Base-by-base conservation (phyloP, 345 rosid species). In the Rhodamnia rubescens region DNA sequence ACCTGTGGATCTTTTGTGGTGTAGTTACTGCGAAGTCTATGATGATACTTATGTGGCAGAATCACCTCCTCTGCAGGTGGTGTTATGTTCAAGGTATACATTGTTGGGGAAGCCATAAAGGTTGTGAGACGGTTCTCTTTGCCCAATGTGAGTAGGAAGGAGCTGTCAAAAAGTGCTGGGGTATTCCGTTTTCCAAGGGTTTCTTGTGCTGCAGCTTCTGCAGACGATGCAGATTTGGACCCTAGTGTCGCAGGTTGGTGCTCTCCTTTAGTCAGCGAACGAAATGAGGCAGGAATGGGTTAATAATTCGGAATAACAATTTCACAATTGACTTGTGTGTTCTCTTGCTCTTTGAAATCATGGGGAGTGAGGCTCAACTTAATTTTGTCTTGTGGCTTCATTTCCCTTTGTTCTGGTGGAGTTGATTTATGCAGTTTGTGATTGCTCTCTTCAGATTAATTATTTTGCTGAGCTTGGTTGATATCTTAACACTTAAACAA, bases 151-250 rank as follows among this genome's bases (percentile, higher is more conserved):
- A 91, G 95, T 85, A 92, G 89, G 86, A 87, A 93, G 59, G 98
- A 92, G 89, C 89, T 91, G 69, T 89, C 89, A 54, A 90, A 95
- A 92, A 92, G 85, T 83, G 92, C 90, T 3, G 96, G 99, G 88
- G 91, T 94, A 47, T 88, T 90, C 61, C 94, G 86, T 83, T 93
- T 95, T 85, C 98, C 99, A 36, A 91, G 98, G 90, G 98, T 96
- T 86, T 96, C 99, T 47, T 96, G 95, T 84, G 94, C 99, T 85
- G 88, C 96, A 12, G 98, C 98, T 89, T 92, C 98, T 89, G 98
- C 94, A 9, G 99, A 95, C 86, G 93, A 94, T 84, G 93, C 98
- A 57, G 96, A 94, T 85, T 89, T 96, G 88, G 98, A 96, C 85
- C 98, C 98, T 85, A 83, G 88, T 83, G 85, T 94, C 88, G 94